Conservation (phyloP, 2,329 filamentous ascomycete species). For the Thielaviopsis punctulata region DNA sequence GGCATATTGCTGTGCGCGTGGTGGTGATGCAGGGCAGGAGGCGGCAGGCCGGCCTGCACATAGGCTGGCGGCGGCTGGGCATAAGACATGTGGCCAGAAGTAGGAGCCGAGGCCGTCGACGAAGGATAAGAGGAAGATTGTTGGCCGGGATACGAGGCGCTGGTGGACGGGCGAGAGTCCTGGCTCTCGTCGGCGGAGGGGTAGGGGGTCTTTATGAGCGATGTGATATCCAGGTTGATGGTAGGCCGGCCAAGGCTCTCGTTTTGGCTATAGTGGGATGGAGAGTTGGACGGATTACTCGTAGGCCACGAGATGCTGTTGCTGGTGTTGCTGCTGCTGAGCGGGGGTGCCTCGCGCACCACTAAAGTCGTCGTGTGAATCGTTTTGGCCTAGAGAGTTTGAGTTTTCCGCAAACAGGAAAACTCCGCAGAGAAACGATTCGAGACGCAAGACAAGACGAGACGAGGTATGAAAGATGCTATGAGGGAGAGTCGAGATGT, state of each 20-base stretch:
- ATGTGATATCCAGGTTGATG: slow-evolving; percentile 89
- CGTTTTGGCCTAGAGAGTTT: not conserved
- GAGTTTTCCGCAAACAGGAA: not conserved
- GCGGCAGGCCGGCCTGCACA: slow-evolving; percentile 11
- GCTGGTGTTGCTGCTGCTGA: too few relatives aligned
- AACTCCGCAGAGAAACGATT: not conserved
- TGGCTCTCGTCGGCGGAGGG: slow-evolving; percentile 45
- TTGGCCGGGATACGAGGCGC: slow-evolving; percentile 14
- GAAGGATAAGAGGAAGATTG: slow-evolving; percentile 15
- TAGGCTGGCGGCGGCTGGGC: slow-evolving; percentile 10
- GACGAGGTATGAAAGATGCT: too few relatives aligned
- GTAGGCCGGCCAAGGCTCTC: slow-evolving; percentile 18
- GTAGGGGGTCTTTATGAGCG: slow-evolving; percentile 62
- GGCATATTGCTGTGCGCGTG: slow-evolving; percentile 13
- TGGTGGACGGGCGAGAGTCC: slow-evolving; percentile 22
- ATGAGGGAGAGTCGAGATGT: too few relatives aligned
- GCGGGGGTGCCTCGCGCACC: slow-evolving; percentile 11
- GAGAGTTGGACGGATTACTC: not conserved
- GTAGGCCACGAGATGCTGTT: not conserved
- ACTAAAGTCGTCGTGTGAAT: slow-evolving; percentile 8
- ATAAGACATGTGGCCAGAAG: slow-evolving; percentile 11
- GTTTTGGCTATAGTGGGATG: not conserved
- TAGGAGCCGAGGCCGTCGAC: slow-evolving; percentile 10
- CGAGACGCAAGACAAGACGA: too few relatives aligned
- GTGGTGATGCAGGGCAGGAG: slow-evolving; percentile 17